Base-by-base conservation (phyloP, 371 early-diverging fungal species). In the Catenaria anguillulae region DNA sequence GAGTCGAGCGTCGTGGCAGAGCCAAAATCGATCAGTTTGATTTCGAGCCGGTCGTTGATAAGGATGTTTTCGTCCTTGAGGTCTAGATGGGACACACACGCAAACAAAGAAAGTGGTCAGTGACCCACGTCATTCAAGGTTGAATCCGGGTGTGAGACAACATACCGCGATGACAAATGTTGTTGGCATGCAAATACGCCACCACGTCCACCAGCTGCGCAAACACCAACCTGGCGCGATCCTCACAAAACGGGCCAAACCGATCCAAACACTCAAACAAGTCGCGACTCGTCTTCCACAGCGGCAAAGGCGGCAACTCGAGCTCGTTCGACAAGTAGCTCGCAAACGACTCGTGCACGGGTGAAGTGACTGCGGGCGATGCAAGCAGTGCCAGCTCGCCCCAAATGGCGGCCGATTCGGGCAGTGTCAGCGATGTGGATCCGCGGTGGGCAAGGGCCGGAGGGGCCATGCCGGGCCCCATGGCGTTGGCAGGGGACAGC, bases 131-230 rank as follows among this genome's bases (percentile, higher is more conserved):
- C 29, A n/a, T n/a, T n/a, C n/a, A 17, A 46, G 40, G n/a, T 58
- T 56, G 26, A 26, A 36, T 31, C 66, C n/a, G n/a, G n/a, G n/a
- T n/a, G n/a, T n/a, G 45, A 43, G 10, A 3, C 12, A 3, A 3
- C 45, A 23, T 43, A 43, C 45, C 45, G 65, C 62, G 66, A 72
- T 75, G 65, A 70, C 73, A 10, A 66, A 72, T 21, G n/a, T 67
- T 65, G 6, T 66, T 0, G 36, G 24, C 12, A 35, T 66, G 66
- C 10, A 66, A 37, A 33, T 66, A 65, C 19, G 12, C 34, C 33
- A 66, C 61, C 2, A 24, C 66, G n/a, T 58, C 58, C 13, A 50
- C 66, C n/a, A 66, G 29, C 61, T 66, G 66, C 0, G 26, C 23
- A 46, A 66, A 66, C 19, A 66, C 63, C 23, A 26, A 4, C 6